These are phyloP conservation scores for Globisporangium viniferum DNA, from an alignment of 352 stramenopile species.

Conservation along the genomic window DNA sequence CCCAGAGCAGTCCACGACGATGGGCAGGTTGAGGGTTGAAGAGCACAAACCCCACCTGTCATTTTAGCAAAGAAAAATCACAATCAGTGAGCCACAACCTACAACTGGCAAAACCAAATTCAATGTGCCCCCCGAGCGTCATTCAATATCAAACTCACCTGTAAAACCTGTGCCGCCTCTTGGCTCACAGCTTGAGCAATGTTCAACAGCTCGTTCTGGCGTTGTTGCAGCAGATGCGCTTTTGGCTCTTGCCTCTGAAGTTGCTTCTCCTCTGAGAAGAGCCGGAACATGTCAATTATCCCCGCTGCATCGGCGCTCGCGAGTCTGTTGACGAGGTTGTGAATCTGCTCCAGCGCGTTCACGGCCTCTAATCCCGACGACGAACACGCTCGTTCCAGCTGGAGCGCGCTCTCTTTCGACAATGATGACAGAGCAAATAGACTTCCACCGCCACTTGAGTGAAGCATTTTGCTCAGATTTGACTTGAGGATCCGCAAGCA, in stretches of 20 bases:
- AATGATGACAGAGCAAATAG: background rate
- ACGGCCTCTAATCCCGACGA: background rate
- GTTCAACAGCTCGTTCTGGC: background rate
- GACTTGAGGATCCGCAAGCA: conserved; percentile 46
- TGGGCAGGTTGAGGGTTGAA: conserved; percentile 36
- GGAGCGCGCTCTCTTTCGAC: background rate
- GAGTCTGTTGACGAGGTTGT: background rate
- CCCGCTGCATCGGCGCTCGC: background rate
- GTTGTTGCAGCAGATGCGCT: background rate
- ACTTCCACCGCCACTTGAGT: background rate
- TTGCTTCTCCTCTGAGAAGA: background rate
- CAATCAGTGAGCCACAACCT: background rate
- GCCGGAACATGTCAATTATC: conserved; percentile 3
- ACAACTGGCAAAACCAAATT: background rate
- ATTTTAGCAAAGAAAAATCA: background rate
- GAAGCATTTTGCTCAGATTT: conserved; percentile 33
- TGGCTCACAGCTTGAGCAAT: conserved; percentile 20
- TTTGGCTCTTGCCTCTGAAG: background rate
- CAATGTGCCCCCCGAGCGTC: no score
- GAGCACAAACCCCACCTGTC: conserved; percentile 41
- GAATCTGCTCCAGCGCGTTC: conserved; percentile 9
- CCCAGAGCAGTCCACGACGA: conserved; percentile 22
- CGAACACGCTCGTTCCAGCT: background rate
- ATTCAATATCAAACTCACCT: conserved; percentile 22
- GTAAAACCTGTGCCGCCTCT: conserved; percentile 40